phyloP scores from a whole-genome alignment of 1,284 basidiomycete genomes.

The Apiotrichum veenhuisii region DNA sequence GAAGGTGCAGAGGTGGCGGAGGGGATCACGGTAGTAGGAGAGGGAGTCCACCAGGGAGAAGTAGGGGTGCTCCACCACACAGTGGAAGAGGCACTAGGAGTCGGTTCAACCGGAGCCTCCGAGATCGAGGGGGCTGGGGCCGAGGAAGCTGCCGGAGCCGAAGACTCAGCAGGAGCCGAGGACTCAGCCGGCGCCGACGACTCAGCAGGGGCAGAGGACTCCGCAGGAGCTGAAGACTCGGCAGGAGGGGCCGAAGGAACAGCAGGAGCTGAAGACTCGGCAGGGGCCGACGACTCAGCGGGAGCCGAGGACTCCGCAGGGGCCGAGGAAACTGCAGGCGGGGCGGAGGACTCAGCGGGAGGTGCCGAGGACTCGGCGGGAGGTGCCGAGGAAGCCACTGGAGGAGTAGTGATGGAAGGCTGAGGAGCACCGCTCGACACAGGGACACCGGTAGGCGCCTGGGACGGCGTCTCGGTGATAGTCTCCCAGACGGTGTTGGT shows the following conservation, averaged over 20 bases:
- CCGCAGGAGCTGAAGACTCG: background rate
- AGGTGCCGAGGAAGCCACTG: background rate
- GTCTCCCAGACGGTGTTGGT: conserved; percentile 45
- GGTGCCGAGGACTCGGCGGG: background rate
- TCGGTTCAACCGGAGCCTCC: background rate
- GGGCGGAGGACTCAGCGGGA: background rate
- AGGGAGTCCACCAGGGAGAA: background rate
- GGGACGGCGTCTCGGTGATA: conserved; percentile 3
- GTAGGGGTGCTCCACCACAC: background rate
- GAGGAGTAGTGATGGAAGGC: background rate
- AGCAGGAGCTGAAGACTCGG: background rate
- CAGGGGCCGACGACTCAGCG: conserved; percentile 9
- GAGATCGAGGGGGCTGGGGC: conserved; percentile 9
- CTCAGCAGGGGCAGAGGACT: conserved; percentile 6
- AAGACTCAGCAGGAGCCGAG: conserved; percentile 15
- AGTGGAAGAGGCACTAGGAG: background rate
- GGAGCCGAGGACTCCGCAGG: conserved; percentile 8
- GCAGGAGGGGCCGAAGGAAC: background rate
- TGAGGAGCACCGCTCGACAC: background rate
- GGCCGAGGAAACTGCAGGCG: background rate
- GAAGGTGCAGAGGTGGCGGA: too few relatives aligned
- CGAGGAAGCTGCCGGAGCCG: conserved; percentile 28
- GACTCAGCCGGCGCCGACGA: conserved; percentile 9
- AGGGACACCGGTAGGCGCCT: too few relatives aligned
- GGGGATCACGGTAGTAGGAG: background rate